A percentile compares a stretch with the other conserved stretches of the same genome.
Evolutionary conservation across 2,329 filamentous ascomycete genomes (phyloP).

Genomic region (Arthroderma sp.): DNA sequence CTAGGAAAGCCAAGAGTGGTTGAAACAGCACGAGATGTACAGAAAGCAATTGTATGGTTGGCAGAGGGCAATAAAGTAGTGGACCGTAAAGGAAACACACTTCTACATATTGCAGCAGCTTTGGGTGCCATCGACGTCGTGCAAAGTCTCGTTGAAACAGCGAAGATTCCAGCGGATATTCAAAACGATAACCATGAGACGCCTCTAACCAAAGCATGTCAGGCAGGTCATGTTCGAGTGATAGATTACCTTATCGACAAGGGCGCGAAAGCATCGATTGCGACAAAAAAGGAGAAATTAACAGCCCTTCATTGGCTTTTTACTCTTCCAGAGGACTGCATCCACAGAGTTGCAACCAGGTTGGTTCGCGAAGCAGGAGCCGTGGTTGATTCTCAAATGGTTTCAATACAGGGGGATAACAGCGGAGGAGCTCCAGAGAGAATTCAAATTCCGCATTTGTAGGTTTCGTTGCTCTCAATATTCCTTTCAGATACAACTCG

Average conservation of each 20-base stretch:
- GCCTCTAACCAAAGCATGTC: slow-evolving; percentile 21
- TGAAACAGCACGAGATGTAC: slow-evolving; percentile 8
- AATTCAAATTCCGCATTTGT: slow-evolving; percentile 21
- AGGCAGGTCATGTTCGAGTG: slow-evolving; percentile 19
- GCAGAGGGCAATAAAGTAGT: slow-evolving; percentile 11
- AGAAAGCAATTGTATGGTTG: slow-evolving; percentile 12
- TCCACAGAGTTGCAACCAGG: slow-evolving; percentile 14
- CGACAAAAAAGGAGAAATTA: slow-evolving; percentile 14
- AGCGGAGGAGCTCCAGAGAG: slow-evolving; percentile 16
- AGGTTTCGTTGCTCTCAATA: slow-evolving; percentile 7
- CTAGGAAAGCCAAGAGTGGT: slow-evolving; percentile 15
- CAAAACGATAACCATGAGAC: slow-evolving; percentile 21
- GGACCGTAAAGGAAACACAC: slow-evolving; percentile 19
- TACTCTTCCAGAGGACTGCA: slow-evolving; percentile 14
- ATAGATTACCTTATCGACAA: slow-evolving; percentile 18
- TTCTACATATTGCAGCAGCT: slow-evolving; percentile 20
- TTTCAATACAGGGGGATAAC: slow-evolving; percentile 14
- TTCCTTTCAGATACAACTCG: neutral
- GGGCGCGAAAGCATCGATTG: slow-evolving; percentile 16
- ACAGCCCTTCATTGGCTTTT: slow-evolving; percentile 22
- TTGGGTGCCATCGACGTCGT: slow-evolving; percentile 15
- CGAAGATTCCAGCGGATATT: slow-evolving; percentile 13
- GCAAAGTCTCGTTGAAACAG: slow-evolving; percentile 14
- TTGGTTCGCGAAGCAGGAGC: slow-evolving; percentile 16
- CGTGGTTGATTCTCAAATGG: slow-evolving; percentile 16